phyloP scores from a whole-genome alignment of 1,284 basidiomycete species.

The Stygiomarasmius scandens region DNA sequence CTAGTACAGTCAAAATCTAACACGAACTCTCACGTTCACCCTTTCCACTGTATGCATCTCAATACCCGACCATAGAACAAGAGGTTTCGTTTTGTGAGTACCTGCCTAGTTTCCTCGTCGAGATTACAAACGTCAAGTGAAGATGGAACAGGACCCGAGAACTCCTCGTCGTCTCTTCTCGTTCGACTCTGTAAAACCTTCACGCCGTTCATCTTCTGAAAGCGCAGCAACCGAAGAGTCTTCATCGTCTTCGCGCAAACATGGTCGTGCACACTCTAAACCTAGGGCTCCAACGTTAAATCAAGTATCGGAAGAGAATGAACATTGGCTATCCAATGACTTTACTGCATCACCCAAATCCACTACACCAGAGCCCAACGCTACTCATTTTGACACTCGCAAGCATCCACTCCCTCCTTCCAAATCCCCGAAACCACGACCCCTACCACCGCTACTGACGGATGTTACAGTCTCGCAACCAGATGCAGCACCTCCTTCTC shows the following conservation, averaged over 20 bases:
- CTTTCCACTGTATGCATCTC: no score
- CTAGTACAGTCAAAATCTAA: no score
- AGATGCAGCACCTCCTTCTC: constrained; percentile 32
- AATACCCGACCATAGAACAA: no score
- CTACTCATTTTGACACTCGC: neutral
- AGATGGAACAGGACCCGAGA: neutral
- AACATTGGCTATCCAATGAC: constrained; percentile 2
- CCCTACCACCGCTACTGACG: constrained; percentile 15
- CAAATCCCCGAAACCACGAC: neutral
- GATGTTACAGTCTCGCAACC: constrained; percentile 16
- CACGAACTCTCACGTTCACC: no score
- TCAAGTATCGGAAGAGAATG: constrained; percentile 10
- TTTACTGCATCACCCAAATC: constrained; percentile 9
- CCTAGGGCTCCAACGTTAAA: constrained; percentile 14
- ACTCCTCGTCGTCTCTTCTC: constrained; percentile 38
- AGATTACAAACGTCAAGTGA: no score
- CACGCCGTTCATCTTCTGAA: constrained; percentile 24
- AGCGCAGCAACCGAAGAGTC: constrained; percentile 16
- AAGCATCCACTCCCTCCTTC: neutral
- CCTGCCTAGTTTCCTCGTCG: no score
- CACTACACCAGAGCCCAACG: constrained; percentile 3
- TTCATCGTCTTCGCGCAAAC: constrained; percentile 17
- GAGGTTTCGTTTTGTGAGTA: no score
- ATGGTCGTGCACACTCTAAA: constrained; percentile 14
- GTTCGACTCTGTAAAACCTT: constrained; percentile 36